These are phyloP conservation scores for Ogataea pini DNA, from an alignment of 805 yeast genomes.

Conservation along the genomic window DNA sequence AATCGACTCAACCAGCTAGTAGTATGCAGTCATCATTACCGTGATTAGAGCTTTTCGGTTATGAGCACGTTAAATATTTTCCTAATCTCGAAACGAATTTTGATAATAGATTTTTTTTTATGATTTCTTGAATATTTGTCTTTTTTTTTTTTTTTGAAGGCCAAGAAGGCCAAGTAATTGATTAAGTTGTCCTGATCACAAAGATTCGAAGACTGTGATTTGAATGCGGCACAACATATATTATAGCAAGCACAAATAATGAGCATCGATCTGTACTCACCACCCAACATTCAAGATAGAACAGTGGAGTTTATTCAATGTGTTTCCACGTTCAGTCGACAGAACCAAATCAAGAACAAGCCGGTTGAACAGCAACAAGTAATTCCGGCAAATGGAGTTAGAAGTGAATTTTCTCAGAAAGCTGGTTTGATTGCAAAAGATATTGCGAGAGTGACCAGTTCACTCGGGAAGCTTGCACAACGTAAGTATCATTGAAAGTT, in stretches of 20 bases:
- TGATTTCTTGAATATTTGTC: conserved; percentile 2
- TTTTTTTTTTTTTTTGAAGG: neutral
- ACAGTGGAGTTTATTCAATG: conserved; percentile 93
- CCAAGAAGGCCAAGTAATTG: neutral
- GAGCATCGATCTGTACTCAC: conserved; percentile 29
- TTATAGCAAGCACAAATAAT: neutral
- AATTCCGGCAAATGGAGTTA: conserved; percentile 34
- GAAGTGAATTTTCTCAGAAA: conserved; percentile 62
- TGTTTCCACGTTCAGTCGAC: conserved; percentile 71
- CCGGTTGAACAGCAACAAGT: conserved; percentile 25
- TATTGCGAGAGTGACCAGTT: conserved; percentile 79
- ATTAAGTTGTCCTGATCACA: neutral
- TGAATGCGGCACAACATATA: neutral
- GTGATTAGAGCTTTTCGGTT: neutral
- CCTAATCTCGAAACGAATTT: neutral
- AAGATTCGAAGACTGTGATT: neutral
- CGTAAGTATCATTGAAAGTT: conserved; percentile 24
- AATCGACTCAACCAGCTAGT: too few relatives aligned
- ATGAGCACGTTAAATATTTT: neutral
- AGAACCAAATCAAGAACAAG: conserved; percentile 35
- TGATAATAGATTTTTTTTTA: neutral
- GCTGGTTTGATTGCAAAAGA: conserved; percentile 89
- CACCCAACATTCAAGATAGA: conserved; percentile 65
- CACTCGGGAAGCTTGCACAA: conserved; percentile 73
- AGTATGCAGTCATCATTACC: too few relatives aligned